Base-by-base conservation (phyloP, 345 rosid genomes). In the Eucalyptus camaldulensis region DNA sequence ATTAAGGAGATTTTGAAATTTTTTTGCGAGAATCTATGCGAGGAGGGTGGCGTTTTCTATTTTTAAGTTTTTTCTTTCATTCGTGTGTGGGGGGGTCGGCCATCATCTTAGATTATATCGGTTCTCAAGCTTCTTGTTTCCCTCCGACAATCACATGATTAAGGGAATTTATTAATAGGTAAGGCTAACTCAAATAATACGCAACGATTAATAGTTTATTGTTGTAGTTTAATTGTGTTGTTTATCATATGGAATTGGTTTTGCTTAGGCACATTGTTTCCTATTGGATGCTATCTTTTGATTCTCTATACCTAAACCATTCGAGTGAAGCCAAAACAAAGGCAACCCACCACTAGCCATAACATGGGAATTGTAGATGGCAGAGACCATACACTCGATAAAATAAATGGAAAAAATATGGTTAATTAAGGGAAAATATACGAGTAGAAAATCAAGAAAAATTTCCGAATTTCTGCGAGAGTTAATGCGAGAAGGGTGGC, bases 131-230 rank as follows among this genome's bases (percentile, higher is more conserved):
- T 67, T n/a, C 76, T 67, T 15, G 17, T 4, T 65, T n/a, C 19
- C 76, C 10, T n/a, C 40, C 10, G 5, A 53, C 9, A 67, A 33
- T 67, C 76, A 31, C 80, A 67, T 31, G 0, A 67, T 14, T 8
- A 67, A 17, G 40, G 19, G 40, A 31, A 15, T n/a, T n/a, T 31
- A 67, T 67, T 67, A 67, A 14, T 31, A n/a, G 37, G 76, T n/a
- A 67, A 67, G 80, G 40, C 21, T 31, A 67, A 31, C 24, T 21
- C 40, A 67, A 67, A 67, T 1, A 67, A 16, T 15, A 31, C 37
- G 6, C 40, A 6, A 15, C 21, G 0, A 67, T 67, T 67, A 53
- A 19, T 1, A 21, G 58, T 53, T 53, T 21, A 53, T 0, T 25
- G 10, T 53, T 53, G 25, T 21, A 0, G 0, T 53, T 53, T 53